Conservation (phyloP, 2,329 filamentous ascomycete genomes). For the Colletotrichum sublineola region DNA sequence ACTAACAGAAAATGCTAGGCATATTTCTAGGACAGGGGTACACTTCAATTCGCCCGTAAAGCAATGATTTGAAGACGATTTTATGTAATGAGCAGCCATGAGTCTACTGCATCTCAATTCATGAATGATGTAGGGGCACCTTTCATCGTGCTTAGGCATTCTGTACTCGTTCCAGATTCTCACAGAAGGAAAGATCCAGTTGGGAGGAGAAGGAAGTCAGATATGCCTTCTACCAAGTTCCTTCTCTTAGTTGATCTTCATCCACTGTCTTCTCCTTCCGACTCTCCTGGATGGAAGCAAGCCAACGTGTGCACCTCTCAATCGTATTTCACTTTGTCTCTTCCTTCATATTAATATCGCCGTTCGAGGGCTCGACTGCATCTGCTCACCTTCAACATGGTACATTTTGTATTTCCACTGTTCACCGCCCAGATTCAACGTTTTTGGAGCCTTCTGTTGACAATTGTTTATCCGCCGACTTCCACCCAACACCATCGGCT, state of each 20-base stretch:
- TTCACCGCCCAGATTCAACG: background rate
- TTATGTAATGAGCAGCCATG: background rate
- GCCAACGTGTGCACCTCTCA: background rate
- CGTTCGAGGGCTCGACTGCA: background rate
- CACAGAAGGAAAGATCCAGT: background rate
- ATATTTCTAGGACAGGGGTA: no score
- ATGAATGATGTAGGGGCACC: background rate
- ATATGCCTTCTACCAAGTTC: background rate
- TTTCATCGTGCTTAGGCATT: background rate
- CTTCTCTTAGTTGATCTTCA: background rate
- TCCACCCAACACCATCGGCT: background rate
- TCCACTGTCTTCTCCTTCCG: background rate
- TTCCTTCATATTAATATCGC: background rate
- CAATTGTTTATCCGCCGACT: background rate
- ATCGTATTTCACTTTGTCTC: background rate
- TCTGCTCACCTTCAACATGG: background rate
- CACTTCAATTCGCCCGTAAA: background rate
- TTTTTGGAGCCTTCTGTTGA: background rate
- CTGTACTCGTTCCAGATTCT: background rate
- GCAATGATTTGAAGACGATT: background rate
- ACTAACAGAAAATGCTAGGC: no score
- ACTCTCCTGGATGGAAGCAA: background rate
- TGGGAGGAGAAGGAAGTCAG: background rate
- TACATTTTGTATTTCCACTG: background rate
- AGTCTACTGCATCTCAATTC: background rate